Conservation (phyloP, 164 flowering plant species). For the Cinnamomum micranthum region DNA sequence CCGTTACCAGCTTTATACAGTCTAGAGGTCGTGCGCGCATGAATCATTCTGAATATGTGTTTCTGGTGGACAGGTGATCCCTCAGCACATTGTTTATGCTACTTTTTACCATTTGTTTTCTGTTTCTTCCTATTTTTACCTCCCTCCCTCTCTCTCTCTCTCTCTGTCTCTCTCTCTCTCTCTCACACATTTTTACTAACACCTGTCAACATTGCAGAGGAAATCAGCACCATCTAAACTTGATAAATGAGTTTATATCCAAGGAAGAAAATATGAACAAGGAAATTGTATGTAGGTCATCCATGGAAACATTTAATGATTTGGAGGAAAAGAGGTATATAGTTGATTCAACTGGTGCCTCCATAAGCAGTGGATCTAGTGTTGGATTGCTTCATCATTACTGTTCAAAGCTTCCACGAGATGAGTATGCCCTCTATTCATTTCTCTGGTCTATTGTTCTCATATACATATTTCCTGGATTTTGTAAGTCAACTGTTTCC, state of each 20-base stretch:
- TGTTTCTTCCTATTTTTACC: not conserved
- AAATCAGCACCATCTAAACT: slow-evolving; percentile 46
- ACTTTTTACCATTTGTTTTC: not conserved
- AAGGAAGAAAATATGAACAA: slow-evolving; percentile 70
- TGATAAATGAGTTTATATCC: slow-evolving; percentile 49
- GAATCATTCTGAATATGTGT: slow-evolving; percentile 91
- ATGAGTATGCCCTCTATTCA: slow-evolving; percentile 57
- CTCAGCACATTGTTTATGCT: not conserved
- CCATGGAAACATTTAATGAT: slow-evolving; percentile 34
- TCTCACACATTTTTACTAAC: not conserved
- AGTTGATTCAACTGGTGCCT: slow-evolving; percentile 79
- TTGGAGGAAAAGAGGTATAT: slow-evolving; percentile 46
- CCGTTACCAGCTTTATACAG: slow-evolving; percentile 90
- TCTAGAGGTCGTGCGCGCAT: slow-evolving; percentile 98
- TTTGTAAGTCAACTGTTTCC: not conserved
- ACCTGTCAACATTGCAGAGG: slow-evolving; percentile 42
- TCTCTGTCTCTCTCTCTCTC: not conserved
- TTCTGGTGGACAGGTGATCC: slow-evolving; percentile 82
- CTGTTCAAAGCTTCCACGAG: slow-evolving; percentile 87
- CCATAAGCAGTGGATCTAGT: slow-evolving; percentile 59
- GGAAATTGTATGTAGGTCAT: slow-evolving; percentile 61
- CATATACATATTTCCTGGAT: not conserved
- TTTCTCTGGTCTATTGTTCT: not conserved
- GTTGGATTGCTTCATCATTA: slow-evolving; percentile 69
- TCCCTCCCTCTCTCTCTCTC: not conserved